Conservation (phyloP, 176 grass and related monocot species). For the Olyra latifolia region DNA sequence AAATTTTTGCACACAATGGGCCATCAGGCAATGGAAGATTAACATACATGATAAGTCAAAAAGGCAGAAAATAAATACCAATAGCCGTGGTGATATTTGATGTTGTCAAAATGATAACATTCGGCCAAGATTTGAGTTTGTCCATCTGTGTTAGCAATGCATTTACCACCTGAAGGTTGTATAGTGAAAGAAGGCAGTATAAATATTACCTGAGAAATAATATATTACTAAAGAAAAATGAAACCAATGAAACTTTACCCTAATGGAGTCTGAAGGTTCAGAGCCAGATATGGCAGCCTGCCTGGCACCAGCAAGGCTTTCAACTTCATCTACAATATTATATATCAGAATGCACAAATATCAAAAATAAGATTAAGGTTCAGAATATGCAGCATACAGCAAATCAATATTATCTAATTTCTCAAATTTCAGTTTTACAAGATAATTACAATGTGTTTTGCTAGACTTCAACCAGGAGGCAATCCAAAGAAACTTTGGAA, state of each 20-base stretch:
- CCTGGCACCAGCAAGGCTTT: slow-evolving; percentile 99
- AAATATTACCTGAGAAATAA: slow-evolving; percentile 14
- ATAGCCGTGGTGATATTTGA: slow-evolving; percentile 99
- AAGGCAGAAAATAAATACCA: slow-evolving; percentile 54
- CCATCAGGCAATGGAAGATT: background rate
- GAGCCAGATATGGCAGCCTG: slow-evolving; percentile 98
- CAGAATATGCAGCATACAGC: slow-evolving; percentile 13
- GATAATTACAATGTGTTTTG: slow-evolving; percentile 13
- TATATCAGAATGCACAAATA: slow-evolving; percentile 18
- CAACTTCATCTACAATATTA: slow-evolving; percentile 88
- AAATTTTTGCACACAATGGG: background rate
- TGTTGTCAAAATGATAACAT: slow-evolving; percentile 98
- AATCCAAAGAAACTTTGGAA: background rate
- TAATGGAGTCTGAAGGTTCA: slow-evolving; percentile 99
- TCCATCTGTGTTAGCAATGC: slow-evolving; percentile 98
- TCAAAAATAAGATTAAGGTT: slow-evolving; percentile 33
- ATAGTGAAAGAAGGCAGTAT: slow-evolving; percentile 19
- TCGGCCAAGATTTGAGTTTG: slow-evolving; percentile 98
- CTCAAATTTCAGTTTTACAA: slow-evolving; percentile 6
- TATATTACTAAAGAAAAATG: background rate
- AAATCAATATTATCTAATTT: slow-evolving; percentile 26
- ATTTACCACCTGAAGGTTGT: slow-evolving; percentile 88
- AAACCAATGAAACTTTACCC: slow-evolving; percentile 54
- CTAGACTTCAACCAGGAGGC: background rate
- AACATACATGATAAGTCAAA: slow-evolving; percentile 11